These are phyloP conservation scores for Aspergillus kassunensis DNA, from an alignment of 495 filamentous ascomycete species.

Conservation along the genomic window DNA sequence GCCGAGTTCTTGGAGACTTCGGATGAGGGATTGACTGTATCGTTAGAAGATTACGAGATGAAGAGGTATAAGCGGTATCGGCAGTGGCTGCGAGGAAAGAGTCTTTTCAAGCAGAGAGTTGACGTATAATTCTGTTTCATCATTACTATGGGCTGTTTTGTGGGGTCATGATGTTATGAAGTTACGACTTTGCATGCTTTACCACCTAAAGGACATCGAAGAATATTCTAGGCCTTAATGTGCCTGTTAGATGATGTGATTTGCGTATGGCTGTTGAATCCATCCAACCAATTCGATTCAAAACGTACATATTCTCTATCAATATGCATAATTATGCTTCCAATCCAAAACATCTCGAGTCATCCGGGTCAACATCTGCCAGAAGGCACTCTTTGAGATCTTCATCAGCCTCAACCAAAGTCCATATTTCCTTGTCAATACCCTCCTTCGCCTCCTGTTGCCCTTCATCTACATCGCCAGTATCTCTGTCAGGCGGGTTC, in stretches of 20 bases:
- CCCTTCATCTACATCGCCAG: constrained; percentile 17
- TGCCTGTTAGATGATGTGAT: no score
- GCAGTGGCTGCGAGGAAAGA: constrained; percentile 91
- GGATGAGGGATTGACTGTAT: constrained; percentile 84
- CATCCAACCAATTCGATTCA: neutral
- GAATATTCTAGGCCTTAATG: no score
- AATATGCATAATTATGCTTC: no score
- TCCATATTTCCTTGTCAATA: constrained; percentile 30
- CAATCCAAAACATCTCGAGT: constrained; percentile 14
- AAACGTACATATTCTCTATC: no score
- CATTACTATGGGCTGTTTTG: no score
- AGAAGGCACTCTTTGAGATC: constrained; percentile 27
- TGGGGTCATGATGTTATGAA: neutral
- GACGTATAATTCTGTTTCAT: constrained; percentile 53
- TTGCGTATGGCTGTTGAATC: no score
- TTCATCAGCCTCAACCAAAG: constrained; percentile 35
- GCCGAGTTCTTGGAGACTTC: constrained; percentile 67
- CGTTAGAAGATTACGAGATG: constrained; percentile 75
- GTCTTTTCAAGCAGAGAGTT: constrained; percentile 85
- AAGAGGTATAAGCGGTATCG: constrained; percentile 94
- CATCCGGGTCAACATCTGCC: constrained; percentile 16
- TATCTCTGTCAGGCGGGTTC: no score
- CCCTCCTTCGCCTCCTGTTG: constrained; percentile 24
- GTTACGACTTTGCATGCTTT: no score
- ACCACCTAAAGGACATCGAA: no score